Evolutionary conservation across 2,329 filamentous ascomycete species (phyloP).

Genomic region (Pseudogymnoascus sp.): DNA sequence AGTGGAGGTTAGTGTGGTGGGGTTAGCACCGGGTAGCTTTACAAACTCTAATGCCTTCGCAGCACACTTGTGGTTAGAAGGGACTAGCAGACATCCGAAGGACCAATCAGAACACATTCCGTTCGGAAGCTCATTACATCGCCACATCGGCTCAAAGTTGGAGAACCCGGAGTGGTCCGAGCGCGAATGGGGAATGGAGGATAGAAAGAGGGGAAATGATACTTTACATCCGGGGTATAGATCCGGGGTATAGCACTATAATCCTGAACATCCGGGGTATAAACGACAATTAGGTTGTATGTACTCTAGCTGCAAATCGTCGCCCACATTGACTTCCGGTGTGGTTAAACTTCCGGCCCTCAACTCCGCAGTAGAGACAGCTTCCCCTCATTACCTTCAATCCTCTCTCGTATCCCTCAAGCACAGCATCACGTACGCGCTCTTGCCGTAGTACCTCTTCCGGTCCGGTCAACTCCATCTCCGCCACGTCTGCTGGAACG

Average conservation of each 20-base stretch:
- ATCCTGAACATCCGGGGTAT: not conserved
- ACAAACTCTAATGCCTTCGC: not conserved
- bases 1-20: not conserved
- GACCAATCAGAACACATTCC: not conserved
- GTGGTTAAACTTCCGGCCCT: constrained; percentile 10
- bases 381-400: constrained; percentile 3
- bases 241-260: not conserved
- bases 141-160: not conserved
- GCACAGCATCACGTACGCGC: not conserved
- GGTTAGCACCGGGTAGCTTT: not conserved
- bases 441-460: no score
- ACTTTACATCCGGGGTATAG: not conserved
- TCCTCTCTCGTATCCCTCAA: constrained; percentile 12
- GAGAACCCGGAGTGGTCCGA: not conserved
- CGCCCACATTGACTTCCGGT: not conserved
- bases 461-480: no score
- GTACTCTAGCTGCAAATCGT: not conserved
- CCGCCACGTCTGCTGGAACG: not conserved
- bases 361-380: constrained; percentile 6
- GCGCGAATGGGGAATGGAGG: not conserved
- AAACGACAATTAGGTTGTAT: not conserved
- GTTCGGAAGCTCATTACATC: not conserved
- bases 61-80: not conserved
- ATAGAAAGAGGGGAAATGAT: not conserved
- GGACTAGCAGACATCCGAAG: not conserved